Conservation (phyloP, 306 rosid species). For the Lathyrus aphaca region DNA sequence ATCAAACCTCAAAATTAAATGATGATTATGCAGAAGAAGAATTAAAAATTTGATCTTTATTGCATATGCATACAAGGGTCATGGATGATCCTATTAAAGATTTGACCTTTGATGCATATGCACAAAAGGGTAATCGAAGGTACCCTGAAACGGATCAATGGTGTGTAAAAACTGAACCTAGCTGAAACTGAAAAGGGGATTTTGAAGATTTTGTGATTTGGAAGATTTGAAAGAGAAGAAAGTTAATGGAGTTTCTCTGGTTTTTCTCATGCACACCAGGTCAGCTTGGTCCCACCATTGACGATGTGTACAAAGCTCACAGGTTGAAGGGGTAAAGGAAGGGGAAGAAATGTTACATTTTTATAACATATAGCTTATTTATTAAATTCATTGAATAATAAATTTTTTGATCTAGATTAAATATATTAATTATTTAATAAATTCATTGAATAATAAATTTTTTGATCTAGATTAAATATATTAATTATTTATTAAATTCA, state of each 20-base stretch:
- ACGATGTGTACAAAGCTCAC: constrained; percentile 9
- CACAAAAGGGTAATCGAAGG: not conserved
- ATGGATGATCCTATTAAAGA: not conserved
- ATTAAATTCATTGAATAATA: too few relatives aligned
- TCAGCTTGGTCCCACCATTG: constrained; percentile 31
- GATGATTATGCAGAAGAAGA: not conserved
- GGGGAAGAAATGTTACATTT: too few relatives aligned
- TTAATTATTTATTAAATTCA: too few relatives aligned
- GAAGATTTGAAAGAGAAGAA: constrained; percentile 22
- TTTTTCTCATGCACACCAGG: not conserved
- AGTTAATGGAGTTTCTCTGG: not conserved
- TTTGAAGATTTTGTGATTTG: constrained; percentile 26
- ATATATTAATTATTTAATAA: too few relatives aligned
- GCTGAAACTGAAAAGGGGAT: not conserved
- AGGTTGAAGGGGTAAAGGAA: not conserved
- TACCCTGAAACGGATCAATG: constrained; percentile 14
- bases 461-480: too few relatives aligned
- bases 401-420: too few relatives aligned
- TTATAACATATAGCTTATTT: too few relatives aligned
- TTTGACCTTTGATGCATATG: constrained; percentile 18
- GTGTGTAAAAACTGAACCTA: constrained; percentile 28
- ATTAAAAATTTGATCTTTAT: constrained; percentile 1
- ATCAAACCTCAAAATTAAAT: constrained; percentile 13
- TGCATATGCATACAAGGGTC: constrained; percentile 8
- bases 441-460: too few relatives aligned